Conservation (phyloP, 257 asterid genomes). For the Nicotiana tomentosiformis region DNA sequence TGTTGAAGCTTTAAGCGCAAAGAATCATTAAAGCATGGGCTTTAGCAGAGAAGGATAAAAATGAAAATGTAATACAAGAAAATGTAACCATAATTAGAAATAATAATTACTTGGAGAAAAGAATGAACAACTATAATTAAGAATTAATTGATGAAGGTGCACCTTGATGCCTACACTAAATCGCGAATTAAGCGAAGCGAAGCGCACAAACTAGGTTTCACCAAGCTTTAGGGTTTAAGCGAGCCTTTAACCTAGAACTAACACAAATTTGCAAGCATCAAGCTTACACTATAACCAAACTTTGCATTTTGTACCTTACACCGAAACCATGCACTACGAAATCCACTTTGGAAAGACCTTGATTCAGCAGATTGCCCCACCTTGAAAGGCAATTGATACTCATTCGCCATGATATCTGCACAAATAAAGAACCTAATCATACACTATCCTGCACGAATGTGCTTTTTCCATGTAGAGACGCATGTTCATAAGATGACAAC, state of each 20-base stretch:
- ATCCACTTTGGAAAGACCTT: constrained; percentile 16
- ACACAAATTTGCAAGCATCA: neutral
- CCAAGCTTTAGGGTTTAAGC: too few species aligned
- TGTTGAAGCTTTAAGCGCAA: too few species aligned
- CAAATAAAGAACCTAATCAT: neutral
- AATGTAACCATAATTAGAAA: too few species aligned
- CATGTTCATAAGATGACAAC: neutral
- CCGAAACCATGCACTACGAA: constrained; percentile 29
- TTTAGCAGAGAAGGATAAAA: too few species aligned
- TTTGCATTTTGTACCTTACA: constrained; percentile 5
- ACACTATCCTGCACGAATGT: neutral
- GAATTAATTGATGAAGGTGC: too few species aligned
- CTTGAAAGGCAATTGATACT: constrained; percentile 9
- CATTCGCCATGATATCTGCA: neutral
- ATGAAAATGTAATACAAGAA: too few species aligned
- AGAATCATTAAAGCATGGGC: too few species aligned
- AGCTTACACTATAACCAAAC: neutral
- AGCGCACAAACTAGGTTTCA: too few species aligned
- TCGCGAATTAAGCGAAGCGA: too few species aligned
- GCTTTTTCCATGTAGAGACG: neutral
- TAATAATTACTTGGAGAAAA: too few species aligned
- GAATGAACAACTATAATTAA: too few species aligned
- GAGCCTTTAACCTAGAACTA: neutral
- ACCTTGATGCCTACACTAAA: too few species aligned
- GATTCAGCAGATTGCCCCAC: constrained; percentile 22